A percentile compares a stretch with the other conserved stretches of the same genome.
Conservation (phyloP, 2,329 filamentous ascomycete genomes). For the Exophiala aquamarina region DNA sequence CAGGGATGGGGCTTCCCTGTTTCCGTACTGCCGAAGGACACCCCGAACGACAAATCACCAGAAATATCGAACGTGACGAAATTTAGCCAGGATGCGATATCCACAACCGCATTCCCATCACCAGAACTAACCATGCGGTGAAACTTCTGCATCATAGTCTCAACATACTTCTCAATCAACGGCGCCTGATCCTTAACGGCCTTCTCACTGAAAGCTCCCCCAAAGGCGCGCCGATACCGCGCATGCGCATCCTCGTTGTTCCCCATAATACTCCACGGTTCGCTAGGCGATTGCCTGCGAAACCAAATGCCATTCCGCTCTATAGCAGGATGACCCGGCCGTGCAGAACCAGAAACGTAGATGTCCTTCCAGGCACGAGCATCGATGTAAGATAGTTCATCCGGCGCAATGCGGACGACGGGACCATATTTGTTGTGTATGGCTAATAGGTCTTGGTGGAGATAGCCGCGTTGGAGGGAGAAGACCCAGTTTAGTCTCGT, state of each 20-base stretch:
- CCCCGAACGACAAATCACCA: too few relatives aligned
- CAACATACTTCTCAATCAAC: conserved; percentile 9
- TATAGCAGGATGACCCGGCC: neutral
- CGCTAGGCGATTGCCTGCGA: neutral
- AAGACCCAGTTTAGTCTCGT: conserved; percentile 14
- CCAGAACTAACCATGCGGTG: neutral
- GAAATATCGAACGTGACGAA: conserved; percentile 15
- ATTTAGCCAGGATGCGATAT: conserved; percentile 13
- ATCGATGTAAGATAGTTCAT: conserved; percentile 37
- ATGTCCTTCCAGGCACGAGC: conserved; percentile 35
- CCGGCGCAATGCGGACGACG: conserved; percentile 41
- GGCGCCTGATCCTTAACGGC: conserved; percentile 3
- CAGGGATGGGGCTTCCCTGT: too few relatives aligned
- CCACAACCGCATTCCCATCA: neutral
- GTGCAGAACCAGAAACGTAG: conserved; percentile 29
- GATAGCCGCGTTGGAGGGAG: conserved; percentile 36
- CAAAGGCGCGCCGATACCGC: conserved; percentile 34
- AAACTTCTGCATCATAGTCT: conserved; percentile 7
- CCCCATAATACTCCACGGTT: conserved; percentile 5
- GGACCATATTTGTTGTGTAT: conserved; percentile 18
- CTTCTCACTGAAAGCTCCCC: conserved; percentile 44
- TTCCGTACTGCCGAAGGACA: too few relatives aligned
- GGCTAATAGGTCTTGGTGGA: conserved; percentile 36
- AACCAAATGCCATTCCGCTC: conserved; percentile 8
- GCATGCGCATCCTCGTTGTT: conserved; percentile 28